Evolutionary conservation across 805 yeast genomes (phyloP), one percentile per base, ranked within the genome.

Genomic region (Pichia deserticola): DNA sequence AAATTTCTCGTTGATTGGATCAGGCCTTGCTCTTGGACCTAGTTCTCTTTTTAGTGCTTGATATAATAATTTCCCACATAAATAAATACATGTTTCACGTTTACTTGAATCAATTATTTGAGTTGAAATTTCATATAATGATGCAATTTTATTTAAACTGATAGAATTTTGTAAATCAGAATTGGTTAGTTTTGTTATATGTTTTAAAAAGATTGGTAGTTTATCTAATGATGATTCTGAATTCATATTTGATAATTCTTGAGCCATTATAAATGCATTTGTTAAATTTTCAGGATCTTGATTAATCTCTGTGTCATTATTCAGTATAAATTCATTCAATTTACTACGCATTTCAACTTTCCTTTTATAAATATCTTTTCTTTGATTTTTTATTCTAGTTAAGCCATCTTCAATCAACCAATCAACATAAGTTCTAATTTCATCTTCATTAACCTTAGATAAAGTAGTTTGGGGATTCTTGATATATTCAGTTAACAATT

Each of bases 1-100:
- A 38, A 75, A 69, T 2, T 73, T 70, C 57, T 77, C 82, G 56
- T 76, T 77, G 20, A 76, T 65, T 1, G 75, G 74, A 58, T 78
- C 82, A 13, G 60, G 57, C 25, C 57, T 51, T 52, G 76, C 67
- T 45, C 76, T 65, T 32, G 72, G 67, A n/a, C 67, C 72, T 28
- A 38, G 45, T 28, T 51, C 48, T 20, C 40, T 41, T 4, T 27
- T 13, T 4, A 69, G 66, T 5, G 67, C 51, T 1, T 63, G 49
- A 50, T 77, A 78, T 28, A 78, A 57, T 52, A 77, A 52, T 36
- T 67, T 67, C 4, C 79, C 81, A 3, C 76, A 55, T 27, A 66
- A 51, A 50, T 64, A 66, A 45, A 73, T 55, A 39, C 75, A 70
- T 54, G 63, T 52, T 36, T 59, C 59, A 54, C 73, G 57, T 47